Conservation (phyloP, 176 grass and related monocot genomes). For the Zea luxurians region DNA sequence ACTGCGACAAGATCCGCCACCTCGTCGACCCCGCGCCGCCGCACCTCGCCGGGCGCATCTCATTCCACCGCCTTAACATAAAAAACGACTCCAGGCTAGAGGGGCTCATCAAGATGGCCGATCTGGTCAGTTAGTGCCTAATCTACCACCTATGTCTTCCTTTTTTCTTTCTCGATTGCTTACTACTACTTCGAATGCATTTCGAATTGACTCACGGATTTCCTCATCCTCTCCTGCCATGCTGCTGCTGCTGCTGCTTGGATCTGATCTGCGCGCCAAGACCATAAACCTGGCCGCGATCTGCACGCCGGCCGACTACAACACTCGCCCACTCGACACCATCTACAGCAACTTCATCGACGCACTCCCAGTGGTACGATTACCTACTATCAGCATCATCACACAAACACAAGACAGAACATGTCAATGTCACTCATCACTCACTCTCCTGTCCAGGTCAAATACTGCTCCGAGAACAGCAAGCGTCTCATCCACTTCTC, state of each 20-base stretch:
- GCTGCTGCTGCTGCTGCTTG: neutral
- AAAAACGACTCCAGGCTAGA: constrained; percentile 90
- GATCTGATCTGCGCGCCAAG: constrained; percentile 54
- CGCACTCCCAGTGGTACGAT: constrained; percentile 81
- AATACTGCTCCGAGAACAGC: constrained; percentile 95
- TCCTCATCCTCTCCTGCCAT: neutral
- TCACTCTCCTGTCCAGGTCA: constrained; percentile 48
- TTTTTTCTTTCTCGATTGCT: too few relatives aligned
- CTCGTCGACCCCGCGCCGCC: constrained; percentile 61
- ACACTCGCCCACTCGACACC: constrained; percentile 90
- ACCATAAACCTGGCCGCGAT: constrained; percentile 95
- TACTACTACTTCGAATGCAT: neutral
- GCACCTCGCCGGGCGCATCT: constrained; percentile 58
- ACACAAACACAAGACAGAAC: too few relatives aligned
- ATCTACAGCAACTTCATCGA: constrained; percentile 99
- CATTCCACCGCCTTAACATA: constrained; percentile 96
- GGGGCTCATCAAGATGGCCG: constrained; percentile 90
- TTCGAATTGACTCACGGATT: neutral
- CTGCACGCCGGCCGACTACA: constrained; percentile 97
- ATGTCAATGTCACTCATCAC: too few relatives aligned
- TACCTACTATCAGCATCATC: neutral
- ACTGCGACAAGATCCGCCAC: constrained; percentile 98
- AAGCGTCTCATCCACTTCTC: constrained; percentile 99
- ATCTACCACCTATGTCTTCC: neutral
- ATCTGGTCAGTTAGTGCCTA: constrained; percentile 52